These are phyloP conservation scores for Leptographium flavum DNA, from an alignment of 2,329 filamentous ascomycete genomes.

Conservation along the genomic window DNA sequence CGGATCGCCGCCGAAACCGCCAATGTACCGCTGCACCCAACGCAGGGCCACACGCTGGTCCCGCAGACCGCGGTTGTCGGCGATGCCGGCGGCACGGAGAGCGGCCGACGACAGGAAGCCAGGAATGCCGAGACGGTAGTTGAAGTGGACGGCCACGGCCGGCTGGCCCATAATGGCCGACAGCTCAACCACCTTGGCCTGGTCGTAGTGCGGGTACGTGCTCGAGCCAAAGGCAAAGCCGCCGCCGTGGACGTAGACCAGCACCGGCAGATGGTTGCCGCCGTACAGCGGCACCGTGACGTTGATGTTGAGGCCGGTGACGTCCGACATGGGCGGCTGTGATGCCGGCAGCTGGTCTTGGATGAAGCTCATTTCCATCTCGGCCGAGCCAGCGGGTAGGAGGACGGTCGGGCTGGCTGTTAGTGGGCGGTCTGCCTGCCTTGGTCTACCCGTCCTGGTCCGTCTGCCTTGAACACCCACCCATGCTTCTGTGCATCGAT, in stretches of 20 bases:
- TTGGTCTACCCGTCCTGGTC: too few relatives aligned
- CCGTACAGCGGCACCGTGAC: too few relatives aligned
- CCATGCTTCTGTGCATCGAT: too few relatives aligned
- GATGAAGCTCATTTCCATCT: too few relatives aligned
- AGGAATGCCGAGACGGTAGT: slow-evolving; percentile 32
- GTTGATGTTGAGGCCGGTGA: too few relatives aligned
- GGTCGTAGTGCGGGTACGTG: slow-evolving; percentile 39
- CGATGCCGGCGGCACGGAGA: slow-evolving; percentile 26
- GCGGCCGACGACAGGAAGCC: slow-evolving; percentile 35
- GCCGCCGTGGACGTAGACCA: slow-evolving; percentile 35
- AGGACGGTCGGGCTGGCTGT: too few relatives aligned
- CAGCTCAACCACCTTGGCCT: slow-evolving; percentile 39
- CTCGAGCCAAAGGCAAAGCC: slow-evolving; percentile 21
- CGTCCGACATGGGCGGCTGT: too few relatives aligned
- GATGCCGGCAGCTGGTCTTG: too few relatives aligned
- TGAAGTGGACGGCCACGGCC: slow-evolving; percentile 29
- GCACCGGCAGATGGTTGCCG: too few relatives aligned
- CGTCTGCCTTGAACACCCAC: too few relatives aligned
- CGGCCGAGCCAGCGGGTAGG: too few relatives aligned
- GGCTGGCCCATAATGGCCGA: slow-evolving; percentile 26
- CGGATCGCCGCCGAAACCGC: slow-evolving; percentile 31
- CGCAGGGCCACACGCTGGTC: slow-evolving; percentile 34
- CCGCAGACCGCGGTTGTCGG: slow-evolving; percentile 33
- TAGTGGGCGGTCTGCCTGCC: too few relatives aligned
- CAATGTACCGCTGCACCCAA: slow-evolving; percentile 37